phyloP scores from a whole-genome alignment of 768 basidiomycete genomes.

The Podaxis pistillaris region DNA sequence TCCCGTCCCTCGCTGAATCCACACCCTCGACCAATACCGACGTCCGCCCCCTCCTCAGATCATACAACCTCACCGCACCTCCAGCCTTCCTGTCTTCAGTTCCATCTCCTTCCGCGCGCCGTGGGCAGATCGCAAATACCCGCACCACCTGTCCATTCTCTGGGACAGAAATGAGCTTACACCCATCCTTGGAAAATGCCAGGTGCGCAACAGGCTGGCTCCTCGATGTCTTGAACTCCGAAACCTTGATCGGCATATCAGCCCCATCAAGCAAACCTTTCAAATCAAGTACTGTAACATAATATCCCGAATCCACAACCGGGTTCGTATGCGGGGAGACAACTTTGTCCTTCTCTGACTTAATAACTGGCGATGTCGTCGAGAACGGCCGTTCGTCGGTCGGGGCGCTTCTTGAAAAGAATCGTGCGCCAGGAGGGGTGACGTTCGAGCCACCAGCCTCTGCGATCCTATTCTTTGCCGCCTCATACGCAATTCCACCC shows the following conservation, averaged over 20 bases:
- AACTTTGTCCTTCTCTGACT: conserved; percentile 21
- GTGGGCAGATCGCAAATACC: conserved; percentile 41
- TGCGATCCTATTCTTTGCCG: conserved; percentile 38
- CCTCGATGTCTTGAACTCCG: conserved; percentile 48
- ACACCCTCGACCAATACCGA: conserved; percentile 58
- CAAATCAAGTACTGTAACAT: conserved; percentile 60
- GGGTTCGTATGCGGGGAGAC: conserved; percentile 23
- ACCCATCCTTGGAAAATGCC: conserved; percentile 54
- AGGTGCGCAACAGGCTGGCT: conserved; percentile 47
- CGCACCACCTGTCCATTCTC: conserved; percentile 55
- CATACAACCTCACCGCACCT: conserved; percentile 42
- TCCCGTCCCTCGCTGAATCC: conserved; percentile 52
- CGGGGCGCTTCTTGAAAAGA: conserved; percentile 67
- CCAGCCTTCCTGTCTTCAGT: not conserved
- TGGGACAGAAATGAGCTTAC: conserved; percentile 45
- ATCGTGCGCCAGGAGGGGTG: conserved; percentile 21
- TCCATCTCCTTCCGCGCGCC: conserved; percentile 14
- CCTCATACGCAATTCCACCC: conserved; percentile 58
- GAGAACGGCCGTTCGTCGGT: conserved; percentile 25
- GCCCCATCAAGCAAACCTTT: not conserved
- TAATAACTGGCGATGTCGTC: not conserved
- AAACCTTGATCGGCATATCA: conserved; percentile 28
- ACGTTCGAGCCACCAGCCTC: conserved; percentile 13
- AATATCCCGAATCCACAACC: conserved; percentile 33
- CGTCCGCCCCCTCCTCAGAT: conserved; percentile 71